Base-by-base conservation (phyloP, 2,329 filamentous ascomycete species). In the Xylaria sp. region DNA sequence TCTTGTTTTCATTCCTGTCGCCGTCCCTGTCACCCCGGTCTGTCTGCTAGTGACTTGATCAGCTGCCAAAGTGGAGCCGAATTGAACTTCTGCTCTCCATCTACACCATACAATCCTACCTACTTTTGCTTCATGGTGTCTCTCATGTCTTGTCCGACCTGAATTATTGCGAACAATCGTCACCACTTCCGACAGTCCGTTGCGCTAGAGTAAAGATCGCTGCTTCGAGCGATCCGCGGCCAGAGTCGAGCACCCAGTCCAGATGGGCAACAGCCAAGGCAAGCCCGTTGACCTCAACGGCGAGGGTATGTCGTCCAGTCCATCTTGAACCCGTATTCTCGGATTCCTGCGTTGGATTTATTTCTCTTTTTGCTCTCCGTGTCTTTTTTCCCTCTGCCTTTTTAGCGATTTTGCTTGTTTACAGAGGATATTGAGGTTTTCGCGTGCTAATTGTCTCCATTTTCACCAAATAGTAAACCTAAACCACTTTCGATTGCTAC, bases 211-310 rank as follows among this genome's bases (percentile, higher is more conserved):
- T 23, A 34, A 58, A 15, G 7, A 52, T 45, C 52, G 23, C 60
- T 56, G 18, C 41, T 36, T 56, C 32, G 53, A 67, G 25, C 46
- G 25, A 50, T 59, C 61, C 39, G 60, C 68, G 50, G 46, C 61
- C 60, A 59, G 70, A 57, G 57, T 60, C 39, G 50, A 66, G 56
- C 61, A 50, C 39, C 56, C 65, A 52, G 66, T 73, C 61, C 69
- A 70, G 59, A 98, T 98, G 95, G 95, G 95, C 80, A 97, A 98
- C 84, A 92, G 91, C 79, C 94, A 95, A 82, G 94, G 94, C 82
- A 97, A 97, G 82, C 93, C 93, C 81, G 89, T 97, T 83, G 91
- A 94, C 80, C 91, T 94, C 83, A 93, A 91, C 83, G 94, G 97
- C 84, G 93, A 97, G 91, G 93, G 94, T 97, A 84, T 77, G 89